Evolutionary conservation across 208 protist species (phyloP), one percentile per base, ranked within the genome.

Genomic region (Hexamita inflata): DNA sequence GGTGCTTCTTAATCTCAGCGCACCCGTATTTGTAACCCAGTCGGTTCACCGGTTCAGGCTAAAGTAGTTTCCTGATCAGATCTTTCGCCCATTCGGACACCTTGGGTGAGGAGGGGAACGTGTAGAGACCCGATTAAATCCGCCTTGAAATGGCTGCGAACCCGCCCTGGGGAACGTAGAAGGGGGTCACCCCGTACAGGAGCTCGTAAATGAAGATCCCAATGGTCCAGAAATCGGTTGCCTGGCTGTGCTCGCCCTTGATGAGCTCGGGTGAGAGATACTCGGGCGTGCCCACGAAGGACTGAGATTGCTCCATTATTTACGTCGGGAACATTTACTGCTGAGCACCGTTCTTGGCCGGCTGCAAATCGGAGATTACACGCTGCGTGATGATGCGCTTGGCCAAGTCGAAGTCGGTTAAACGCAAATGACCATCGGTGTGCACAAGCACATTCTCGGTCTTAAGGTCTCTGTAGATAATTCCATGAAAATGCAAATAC

Each of bases 201-300:
- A 87, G 81, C 68, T 88, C 85, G 38, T 86, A 88, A n/a, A 82
- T 75, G 4, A 88, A 73, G 35, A 88, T 83, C 29, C 85, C 85
- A 38, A 88, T 75, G 19, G 75, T 65, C 85, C 85, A 88, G 78
- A 76, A 89, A 57, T 88, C 85, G 0, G 86, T 81, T 19, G 83
- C 75, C 40, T 70, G 73, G 13, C 58, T 79, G 75, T 88, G 83
- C 32, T 80, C 79, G 40, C 81, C 83, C 26, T 32, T 29, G 53
- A 88, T 58, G 24, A 88, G 61, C 29, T 88, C 85, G 34, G 85
- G 85, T 13, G 85, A 59, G 30, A 88, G 79, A 49, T 88, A 88
- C 68, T 88, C 85, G 24, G 78, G 61, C 9, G 85, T 88, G 32
- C 85, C 85, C 32, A 91, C 88, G 66, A 93, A 91, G 65, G 89